Percentiles rank a stretch among this genome's conserved stretches.
Conservation (phyloP, 495 filamentous ascomycete species). For the Umbilicaria muhlenbergii region DNA sequence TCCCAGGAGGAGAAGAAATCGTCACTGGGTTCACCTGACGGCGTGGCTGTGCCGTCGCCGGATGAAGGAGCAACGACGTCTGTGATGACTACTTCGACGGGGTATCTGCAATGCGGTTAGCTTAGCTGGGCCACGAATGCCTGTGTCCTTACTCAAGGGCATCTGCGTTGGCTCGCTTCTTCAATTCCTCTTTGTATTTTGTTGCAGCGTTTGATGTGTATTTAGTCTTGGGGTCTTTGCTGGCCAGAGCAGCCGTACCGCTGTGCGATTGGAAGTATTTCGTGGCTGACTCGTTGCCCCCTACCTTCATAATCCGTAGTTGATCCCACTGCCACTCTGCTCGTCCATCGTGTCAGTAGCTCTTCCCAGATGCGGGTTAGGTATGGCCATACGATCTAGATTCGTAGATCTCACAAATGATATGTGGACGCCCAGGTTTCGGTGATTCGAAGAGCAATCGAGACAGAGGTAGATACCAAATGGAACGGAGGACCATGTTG, state of each 20-base stretch:
- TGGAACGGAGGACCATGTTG: conserved; percentile 94
- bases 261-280: conserved; percentile 96
- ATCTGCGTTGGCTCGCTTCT: conserved; percentile 65
- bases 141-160: conserved; percentile 47
- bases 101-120: conserved; percentile 40
- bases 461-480: conserved; percentile 97
- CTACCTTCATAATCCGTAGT: conserved; percentile 93
- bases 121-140: conserved; percentile 4
- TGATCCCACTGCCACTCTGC: conserved; percentile 99
- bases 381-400: conserved; percentile 71
- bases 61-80: conserved; percentile 47
- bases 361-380: not conserved
- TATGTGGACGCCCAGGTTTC: conserved; percentile 84
- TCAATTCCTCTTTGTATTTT: conserved; percentile 94
- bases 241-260: conserved; percentile 79
- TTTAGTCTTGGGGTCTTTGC: conserved; percentile 92
- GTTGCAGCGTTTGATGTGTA: conserved; percentile 80
- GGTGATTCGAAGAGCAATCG: conserved; percentile 87
- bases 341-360: not conserved
- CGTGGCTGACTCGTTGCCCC: conserved; percentile 93
- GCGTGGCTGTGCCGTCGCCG: conserved; percentile 50
- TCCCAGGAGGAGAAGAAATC: conserved; percentile 99
- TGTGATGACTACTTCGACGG: conserved; percentile 71
- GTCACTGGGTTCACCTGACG: conserved; percentile 51
- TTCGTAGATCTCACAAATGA: conserved; percentile 97